Evolutionary conservation across 179 eudicot genomes (phyloP).

Genomic region (Beta macrorhiza): DNA sequence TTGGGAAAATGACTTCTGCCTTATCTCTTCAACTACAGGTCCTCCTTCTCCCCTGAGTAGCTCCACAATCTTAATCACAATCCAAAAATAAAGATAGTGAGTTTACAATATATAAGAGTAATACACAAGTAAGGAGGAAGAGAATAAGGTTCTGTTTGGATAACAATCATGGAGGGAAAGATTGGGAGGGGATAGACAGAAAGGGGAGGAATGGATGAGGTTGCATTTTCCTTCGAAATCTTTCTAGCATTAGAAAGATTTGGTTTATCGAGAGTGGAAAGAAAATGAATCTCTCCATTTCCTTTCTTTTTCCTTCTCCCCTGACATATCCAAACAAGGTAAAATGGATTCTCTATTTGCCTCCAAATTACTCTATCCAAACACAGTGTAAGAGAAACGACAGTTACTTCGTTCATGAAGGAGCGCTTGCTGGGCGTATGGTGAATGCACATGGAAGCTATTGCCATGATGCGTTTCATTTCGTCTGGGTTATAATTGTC

Average conservation of each 20-base stretch:
- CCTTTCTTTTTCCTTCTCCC: too few species aligned
- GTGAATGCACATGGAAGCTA: conserved; percentile 79
- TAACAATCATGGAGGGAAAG: neutral
- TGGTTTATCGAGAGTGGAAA: too few species aligned
- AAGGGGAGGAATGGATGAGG: too few species aligned
- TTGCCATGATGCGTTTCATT: conserved; percentile 59
- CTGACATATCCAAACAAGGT: too few species aligned
- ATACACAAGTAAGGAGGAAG: neutral
- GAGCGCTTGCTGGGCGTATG: conserved; percentile 75
- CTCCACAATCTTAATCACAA: conserved; percentile 53
- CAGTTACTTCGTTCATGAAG: conserved; percentile 59
- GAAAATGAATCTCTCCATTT: too few species aligned
- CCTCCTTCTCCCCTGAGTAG: conserved; percentile 62
- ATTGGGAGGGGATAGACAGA: neutral
- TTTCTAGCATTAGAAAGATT: too few species aligned
- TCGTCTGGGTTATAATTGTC: conserved; percentile 50
- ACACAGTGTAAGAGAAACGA: neutral
- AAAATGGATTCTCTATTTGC: too few species aligned
- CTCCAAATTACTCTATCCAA: too few species aligned
- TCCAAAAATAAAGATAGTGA: neutral
- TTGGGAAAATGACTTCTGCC: conserved; percentile 49
- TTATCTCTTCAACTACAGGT: conserved; percentile 39
- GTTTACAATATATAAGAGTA: neutral
- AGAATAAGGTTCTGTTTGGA: neutral
- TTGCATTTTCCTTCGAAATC: too few species aligned